Evolutionary conservation across 768 basidiomycete species (phyloP).

Genomic region (Thelephora aurantiotincta): DNA sequence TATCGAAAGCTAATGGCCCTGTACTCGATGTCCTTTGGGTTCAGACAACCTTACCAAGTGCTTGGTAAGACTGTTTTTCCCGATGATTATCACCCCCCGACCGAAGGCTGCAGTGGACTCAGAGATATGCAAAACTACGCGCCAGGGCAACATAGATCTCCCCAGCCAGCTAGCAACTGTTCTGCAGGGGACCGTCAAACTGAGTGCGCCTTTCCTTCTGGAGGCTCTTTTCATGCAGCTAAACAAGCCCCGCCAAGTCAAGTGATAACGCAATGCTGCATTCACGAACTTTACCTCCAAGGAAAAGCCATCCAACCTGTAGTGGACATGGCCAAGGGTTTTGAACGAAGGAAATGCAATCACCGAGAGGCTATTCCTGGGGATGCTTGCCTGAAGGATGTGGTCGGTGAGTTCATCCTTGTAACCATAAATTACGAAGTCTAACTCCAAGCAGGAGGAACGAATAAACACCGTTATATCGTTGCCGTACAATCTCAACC

Average conservation of each 20-base stretch:
- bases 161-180: slow-evolving; percentile 60
- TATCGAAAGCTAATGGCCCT: slow-evolving; percentile 91
- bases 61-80: slow-evolving; percentile 38
- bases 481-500: slow-evolving; percentile 71
- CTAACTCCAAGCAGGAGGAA: slow-evolving; percentile 34
- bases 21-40: slow-evolving; percentile 78
- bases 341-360: slow-evolving; percentile 91
- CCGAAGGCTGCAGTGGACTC: slow-evolving; percentile 51
- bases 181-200: slow-evolving; percentile 80
- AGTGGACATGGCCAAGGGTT: slow-evolving; percentile 83
- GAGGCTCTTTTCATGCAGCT: not conserved
- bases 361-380: slow-evolving; percentile 79
- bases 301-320: slow-evolving; percentile 60
- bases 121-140: slow-evolving; percentile 60
- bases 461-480: slow-evolving; percentile 89
- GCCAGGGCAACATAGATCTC: slow-evolving; percentile 62
- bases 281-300: slow-evolving; percentile 82
- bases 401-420: slow-evolving; percentile 57
- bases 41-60: slow-evolving; percentile 88
- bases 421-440: not conserved
- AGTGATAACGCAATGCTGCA: slow-evolving; percentile 99
- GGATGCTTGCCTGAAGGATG: slow-evolving; percentile 67
- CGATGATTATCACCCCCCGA: slow-evolving; percentile 5
- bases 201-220: slow-evolving; percentile 48
- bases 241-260: slow-evolving; percentile 24